Evolutionary conservation across 108 stramenopile genomes (phyloP), one percentile per base, ranked within the genome.

Genomic region (Aureococcus anophagefferens): DNA sequence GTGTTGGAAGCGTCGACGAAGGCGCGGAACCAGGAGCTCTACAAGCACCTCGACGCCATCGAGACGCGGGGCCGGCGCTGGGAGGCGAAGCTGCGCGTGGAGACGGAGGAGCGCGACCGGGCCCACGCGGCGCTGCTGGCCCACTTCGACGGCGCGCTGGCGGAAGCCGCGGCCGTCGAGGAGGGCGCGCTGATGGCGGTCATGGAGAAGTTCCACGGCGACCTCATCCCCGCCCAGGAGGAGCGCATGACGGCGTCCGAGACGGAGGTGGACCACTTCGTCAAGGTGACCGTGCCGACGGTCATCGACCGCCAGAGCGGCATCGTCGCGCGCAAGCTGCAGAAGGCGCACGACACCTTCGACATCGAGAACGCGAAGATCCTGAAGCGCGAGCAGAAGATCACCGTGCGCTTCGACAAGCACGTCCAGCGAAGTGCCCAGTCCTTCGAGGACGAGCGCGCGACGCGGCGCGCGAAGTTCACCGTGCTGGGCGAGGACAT

Each of bases 311-410:
- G 78, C 31, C 75, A 79, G 75, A 73, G 67, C 30, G 82, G 80
- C 14, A 70, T 69, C n/a, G 78, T 83, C 0, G 80, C 82, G 14
- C 78, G 82, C 1, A 78, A 79, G 65, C 75, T 83, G 31, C 59
- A 75, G 46, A 83, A 83, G 70, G 80, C 82, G 0, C 75, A 76
- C 0, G 82, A 83, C 33, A 81, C 77, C 15, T 83, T 83, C 67
- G 78, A 81, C 59, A 83, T 83, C 33, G 82, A 83, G 28, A 83
- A 83, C 62, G 80, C 82, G 5, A 83, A 83, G 78, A 76, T 83
- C 7, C 33, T 46, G 28, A 83, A 81, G 70, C 73, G 82, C 16
- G 80, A 83, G 72, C 70, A 74, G 45, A 81, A 80, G 74, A 79
- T 81, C 40, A 44, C 74, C n/a, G 66, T 46, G 17, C 44, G 79